Percentiles rank a stretch among this genome's conserved stretches.
These are phyloP conservation scores for Eucalyptus decipiens DNA, from an alignment of 345 rosid genomes.

Conservation along the genomic window DNA sequence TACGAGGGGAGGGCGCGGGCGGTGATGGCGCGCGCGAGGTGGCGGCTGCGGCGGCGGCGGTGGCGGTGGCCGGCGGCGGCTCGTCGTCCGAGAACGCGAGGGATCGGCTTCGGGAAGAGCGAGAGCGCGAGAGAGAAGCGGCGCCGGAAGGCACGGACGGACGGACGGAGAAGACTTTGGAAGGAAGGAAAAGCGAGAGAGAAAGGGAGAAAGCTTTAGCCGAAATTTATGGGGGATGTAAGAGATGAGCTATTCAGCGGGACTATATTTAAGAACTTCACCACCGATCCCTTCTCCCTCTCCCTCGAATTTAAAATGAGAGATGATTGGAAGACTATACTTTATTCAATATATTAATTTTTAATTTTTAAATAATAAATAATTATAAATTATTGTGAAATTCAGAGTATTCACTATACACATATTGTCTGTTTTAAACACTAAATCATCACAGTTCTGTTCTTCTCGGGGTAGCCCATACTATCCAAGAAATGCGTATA, in stretches of 20 bases:
- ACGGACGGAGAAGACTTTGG: neutral
- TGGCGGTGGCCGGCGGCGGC: neutral
- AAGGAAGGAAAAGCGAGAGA: neutral
- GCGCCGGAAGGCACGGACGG: neutral
- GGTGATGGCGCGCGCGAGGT: neutral
- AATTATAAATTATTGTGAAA: no score
- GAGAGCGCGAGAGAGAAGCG: neutral
- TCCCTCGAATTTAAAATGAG: neutral
- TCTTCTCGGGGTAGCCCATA: rapidly evolving
- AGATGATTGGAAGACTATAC: no score
- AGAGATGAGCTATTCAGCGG: neutral
- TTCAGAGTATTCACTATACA: rapidly evolving
- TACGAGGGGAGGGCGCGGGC: neutral
- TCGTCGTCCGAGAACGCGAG: neutral
- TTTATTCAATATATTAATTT: no score
- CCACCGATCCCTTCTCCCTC: neutral
- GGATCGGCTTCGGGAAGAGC: neutral
- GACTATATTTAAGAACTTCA: neutral
- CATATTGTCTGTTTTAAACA: no score
- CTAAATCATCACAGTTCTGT: rapidly evolving
- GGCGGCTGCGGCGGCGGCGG: neutral
- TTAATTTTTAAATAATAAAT: no score
- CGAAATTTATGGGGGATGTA: neutral
- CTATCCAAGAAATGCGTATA: rapidly evolving
- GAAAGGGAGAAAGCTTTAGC: neutral